These are phyloP conservation scores for Anacardium occidentale DNA, from an alignment of 345 rosid species.

Conservation along the genomic window DNA sequence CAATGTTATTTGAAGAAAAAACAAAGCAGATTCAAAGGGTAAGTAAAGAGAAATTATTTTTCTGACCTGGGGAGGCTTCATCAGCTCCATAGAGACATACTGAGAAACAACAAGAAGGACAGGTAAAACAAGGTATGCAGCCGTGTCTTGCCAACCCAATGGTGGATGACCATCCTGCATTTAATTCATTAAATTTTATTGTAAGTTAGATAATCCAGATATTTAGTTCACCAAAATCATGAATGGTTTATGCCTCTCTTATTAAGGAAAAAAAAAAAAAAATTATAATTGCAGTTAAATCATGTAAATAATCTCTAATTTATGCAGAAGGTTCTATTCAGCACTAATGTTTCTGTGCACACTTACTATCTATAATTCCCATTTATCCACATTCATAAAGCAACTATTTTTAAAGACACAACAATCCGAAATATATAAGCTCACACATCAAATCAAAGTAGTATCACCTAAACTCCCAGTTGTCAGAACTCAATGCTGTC, in stretches of 20 bases:
- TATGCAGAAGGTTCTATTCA: background rate
- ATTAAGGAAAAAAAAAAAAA: slow-evolving; percentile 15
- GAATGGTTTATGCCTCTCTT: background rate
- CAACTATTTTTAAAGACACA: background rate
- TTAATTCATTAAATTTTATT: background rate
- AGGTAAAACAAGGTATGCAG: slow-evolving; percentile 95
- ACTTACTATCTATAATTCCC: background rate
- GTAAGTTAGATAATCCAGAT: slow-evolving; percentile 20
- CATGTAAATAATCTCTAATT: slow-evolving; percentile 4
- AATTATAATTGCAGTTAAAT: background rate
- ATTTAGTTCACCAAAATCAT: background rate
- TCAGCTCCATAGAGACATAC: slow-evolving; percentile 91
- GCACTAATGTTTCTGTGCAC: slow-evolving; percentile 6
- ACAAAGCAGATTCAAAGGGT: slow-evolving; percentile 9
- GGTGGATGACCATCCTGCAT: slow-evolving; percentile 98
- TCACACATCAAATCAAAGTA: background rate
- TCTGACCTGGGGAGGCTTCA: slow-evolving; percentile 98
- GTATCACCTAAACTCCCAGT: slow-evolving; percentile 4
- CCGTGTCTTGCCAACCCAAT: slow-evolving; percentile 88
- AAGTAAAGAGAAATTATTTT: slow-evolving; percentile 7
- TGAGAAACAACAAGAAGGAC: slow-evolving; percentile 88
- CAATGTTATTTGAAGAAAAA: slow-evolving; percentile 6
- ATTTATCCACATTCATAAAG: background rate
- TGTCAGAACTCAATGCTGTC: background rate
- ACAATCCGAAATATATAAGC: background rate